A percentile compares a stretch with the other conserved stretches of the same genome.
phyloP scores from a whole-genome alignment of 2,329 filamentous ascomycete genomes.

The Fusarium lateritium region DNA sequence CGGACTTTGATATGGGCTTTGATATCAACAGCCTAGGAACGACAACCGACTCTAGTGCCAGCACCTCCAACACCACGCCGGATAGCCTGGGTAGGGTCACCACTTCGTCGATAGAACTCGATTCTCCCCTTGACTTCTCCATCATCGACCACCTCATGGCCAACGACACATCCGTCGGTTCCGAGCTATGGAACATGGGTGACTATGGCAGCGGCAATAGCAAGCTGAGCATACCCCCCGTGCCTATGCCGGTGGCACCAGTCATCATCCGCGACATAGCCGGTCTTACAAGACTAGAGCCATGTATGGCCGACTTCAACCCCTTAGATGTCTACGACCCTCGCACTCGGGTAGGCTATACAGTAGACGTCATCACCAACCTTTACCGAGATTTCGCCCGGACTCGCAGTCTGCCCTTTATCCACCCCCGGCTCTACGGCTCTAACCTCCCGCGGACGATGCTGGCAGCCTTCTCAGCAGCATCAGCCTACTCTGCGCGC shows the following conservation, averaged over 20 bases:
- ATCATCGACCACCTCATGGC: slow-evolving; percentile 55
- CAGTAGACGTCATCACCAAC: slow-evolving; percentile 52
- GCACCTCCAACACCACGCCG: slow-evolving; percentile 42
- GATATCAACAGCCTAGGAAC: slow-evolving; percentile 53
- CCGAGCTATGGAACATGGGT: slow-evolving; percentile 50
- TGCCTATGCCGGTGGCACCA: slow-evolving; percentile 44
- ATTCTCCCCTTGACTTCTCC: slow-evolving; percentile 54
- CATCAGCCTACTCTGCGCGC: slow-evolving; percentile 57
- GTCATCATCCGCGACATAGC: slow-evolving; percentile 52
- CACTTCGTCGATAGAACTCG: slow-evolving; percentile 46
- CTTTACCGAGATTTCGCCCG: slow-evolving; percentile 55
- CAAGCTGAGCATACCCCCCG: slow-evolving; percentile 53
- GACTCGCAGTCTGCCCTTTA: slow-evolving; percentile 57
- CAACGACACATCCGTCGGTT: slow-evolving; percentile 39
- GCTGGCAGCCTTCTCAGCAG: slow-evolving; percentile 58
- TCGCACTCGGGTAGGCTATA: slow-evolving; percentile 54
- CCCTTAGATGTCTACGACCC: slow-evolving; percentile 56
- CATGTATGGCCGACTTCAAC: slow-evolving; percentile 49
- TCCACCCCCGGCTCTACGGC: slow-evolving; percentile 61
- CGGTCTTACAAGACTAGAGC: slow-evolving; percentile 41
- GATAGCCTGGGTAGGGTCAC: slow-evolving; percentile 48
- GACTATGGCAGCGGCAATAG: slow-evolving; percentile 39
- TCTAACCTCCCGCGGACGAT: slow-evolving; percentile 57
- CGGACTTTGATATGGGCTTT: slow-evolving; percentile 57
- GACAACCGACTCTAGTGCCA: slow-evolving; percentile 48